These are phyloP conservation scores for Lepidium sativum DNA, from an alignment of 345 rosid genomes.

Conservation along the genomic window DNA sequence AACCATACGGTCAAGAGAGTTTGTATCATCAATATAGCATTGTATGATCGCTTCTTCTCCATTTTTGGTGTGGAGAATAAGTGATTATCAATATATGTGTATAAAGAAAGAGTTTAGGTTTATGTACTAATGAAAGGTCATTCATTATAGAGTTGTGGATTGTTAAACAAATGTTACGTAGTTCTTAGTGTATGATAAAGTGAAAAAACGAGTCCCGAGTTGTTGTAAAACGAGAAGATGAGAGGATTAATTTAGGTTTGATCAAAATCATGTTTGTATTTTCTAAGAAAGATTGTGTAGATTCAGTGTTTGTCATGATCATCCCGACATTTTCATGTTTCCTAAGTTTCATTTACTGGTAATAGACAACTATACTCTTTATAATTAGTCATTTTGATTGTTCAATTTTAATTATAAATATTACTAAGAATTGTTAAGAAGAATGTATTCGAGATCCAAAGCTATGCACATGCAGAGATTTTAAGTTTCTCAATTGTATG, in stretches of 20 bases:
- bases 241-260: slow-evolving; percentile 20
- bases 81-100: neutral
- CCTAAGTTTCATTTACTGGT: neutral
- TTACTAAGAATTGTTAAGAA: neutral
- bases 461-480: slow-evolving; percentile 15
- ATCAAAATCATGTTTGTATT: slow-evolving; percentile 20
- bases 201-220: slow-evolving; percentile 8
- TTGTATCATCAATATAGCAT: neutral
- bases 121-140: slow-evolving; percentile 11
- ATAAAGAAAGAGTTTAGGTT: slow-evolving; percentile 1
- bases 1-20: slow-evolving; percentile 12
- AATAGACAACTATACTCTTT: neutral
- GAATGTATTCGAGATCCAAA: slow-evolving; percentile 17
- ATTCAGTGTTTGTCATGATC: slow-evolving; percentile 26
- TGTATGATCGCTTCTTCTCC: slow-evolving; percentile 3
- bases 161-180: neutral
- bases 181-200: neutral
- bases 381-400: neutral
- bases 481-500: neutral
- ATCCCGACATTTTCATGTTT: slow-evolving; percentile 19
- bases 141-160: slow-evolving; percentile 1
- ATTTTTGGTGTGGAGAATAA: slow-evolving; percentile 1
- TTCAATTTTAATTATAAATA: neutral
- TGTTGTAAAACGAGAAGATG: slow-evolving; percentile 17
- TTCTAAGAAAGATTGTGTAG: slow-evolving; percentile 21